These are phyloP conservation scores for Chalaropsis ovoidea DNA, from an alignment of 2,329 filamentous ascomycete genomes.

Conservation along the genomic window DNA sequence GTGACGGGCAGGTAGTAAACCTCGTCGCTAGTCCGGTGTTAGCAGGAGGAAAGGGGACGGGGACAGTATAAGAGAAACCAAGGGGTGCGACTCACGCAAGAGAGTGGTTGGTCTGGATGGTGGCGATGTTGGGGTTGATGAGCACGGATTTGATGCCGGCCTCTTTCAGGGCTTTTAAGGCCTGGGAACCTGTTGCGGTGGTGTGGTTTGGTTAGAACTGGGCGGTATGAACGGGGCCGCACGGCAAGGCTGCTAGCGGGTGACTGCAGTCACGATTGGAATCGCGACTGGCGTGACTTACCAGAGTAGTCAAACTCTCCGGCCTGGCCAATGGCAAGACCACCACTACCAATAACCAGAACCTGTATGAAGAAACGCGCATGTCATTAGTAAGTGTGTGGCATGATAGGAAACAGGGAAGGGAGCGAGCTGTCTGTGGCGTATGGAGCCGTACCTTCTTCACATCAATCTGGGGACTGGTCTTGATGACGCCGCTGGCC, in stretches of 20 bases:
- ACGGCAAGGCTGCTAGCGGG: too few species aligned
- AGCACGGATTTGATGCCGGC: slow-evolving; percentile 83
- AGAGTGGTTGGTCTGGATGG: slow-evolving; percentile 93
- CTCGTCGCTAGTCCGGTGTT: slow-evolving; percentile 51
- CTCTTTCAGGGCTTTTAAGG: slow-evolving; percentile 92
- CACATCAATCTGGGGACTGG: slow-evolving; percentile 69
- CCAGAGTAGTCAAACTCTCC: slow-evolving; percentile 99
- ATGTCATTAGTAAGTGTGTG: slow-evolving; percentile 2
- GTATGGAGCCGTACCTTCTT: slow-evolving; percentile 55
- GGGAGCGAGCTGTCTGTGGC: neutral
- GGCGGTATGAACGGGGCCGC: too few species aligned
- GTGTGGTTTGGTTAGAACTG: slow-evolving; percentile 24
- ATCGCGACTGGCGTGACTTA: slow-evolving; percentile 39
- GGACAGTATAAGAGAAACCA: slow-evolving; percentile 1
- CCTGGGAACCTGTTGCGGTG: slow-evolving; percentile 64
- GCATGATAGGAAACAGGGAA: neutral
- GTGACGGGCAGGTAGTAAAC: slow-evolving; percentile 98
- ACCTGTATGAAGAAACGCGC: slow-evolving; percentile 37
- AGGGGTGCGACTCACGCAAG: slow-evolving; percentile 45
- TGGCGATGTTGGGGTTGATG: slow-evolving; percentile 97
- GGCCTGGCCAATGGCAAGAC: slow-evolving; percentile 91
- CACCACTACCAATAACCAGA: slow-evolving; percentile 88
- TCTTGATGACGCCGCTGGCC: slow-evolving; percentile 76
- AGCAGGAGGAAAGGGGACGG: neutral
- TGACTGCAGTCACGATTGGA: too few species aligned